Evolutionary conservation across 345 rosid genomes (phyloP), one percentile per base, ranked within the genome.

Genomic region (Eucalyptus globulus): DNA sequence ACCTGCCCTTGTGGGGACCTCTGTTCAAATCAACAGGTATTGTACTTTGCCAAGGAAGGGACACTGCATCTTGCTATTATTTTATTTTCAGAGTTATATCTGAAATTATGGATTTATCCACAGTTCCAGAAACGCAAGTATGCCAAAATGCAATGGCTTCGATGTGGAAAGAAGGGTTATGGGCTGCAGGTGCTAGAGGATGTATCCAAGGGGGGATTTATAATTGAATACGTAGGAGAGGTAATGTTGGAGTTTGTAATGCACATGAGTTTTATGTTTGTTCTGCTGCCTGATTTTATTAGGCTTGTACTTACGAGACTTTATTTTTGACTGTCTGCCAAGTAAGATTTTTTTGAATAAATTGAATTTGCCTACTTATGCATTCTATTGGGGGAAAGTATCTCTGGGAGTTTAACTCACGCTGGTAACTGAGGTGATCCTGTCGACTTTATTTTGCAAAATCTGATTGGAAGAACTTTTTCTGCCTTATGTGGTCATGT

Each of bases 181-280:
- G 99, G 99, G 88, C 94, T 98, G 92, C 95, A 94, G 91, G 83
- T 94, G 94, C 95, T 92, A 45, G 97, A 97, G 67, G 93, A 94
- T 94, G 94, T 98, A 90, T 90, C 92, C 16, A 94, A 91, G 88
- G 99, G 99, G 62, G 92, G 95, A 50, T 98, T 98, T 93, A 98
- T 98, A 89, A 96, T 95, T 92, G 99, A 98, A 93, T 98, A 98
- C 88, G 97, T 98, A 89, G 99, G 99, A 91, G 99, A 98, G 99
- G 99, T 98, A 94, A 91, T 87, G 44, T 60, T 44, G 40, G 47
- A 69, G 65, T 49, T 81, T 31, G 86, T 87, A 65, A 17, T 80
- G 80, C 80, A 69, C 44, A 34, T 17, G 80, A 69, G 80, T 69
- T 69, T 69, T 34, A 69, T 69, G 72, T 69, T 31, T 69, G 24